Conservation (phyloP, 129 eudicot genomes). For the Deinandra increscens region DNA sequence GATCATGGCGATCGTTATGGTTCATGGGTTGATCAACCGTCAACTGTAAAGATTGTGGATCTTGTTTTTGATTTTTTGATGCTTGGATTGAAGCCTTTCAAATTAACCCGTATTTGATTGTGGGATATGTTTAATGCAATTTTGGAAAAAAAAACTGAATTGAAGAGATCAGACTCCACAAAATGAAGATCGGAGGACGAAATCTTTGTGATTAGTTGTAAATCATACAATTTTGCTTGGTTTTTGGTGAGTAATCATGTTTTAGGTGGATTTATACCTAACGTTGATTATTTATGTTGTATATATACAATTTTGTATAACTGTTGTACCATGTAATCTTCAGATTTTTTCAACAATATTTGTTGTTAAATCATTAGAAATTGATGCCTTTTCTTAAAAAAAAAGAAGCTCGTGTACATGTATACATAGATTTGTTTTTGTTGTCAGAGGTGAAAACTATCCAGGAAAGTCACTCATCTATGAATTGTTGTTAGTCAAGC, state of each 20-base stretch:
- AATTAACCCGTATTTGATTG: slow-evolving; percentile 28
- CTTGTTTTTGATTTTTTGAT: background rate
- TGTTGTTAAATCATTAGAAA: slow-evolving; percentile 1
- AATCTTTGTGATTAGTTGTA: slow-evolving; percentile 31
- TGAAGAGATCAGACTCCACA: slow-evolving; percentile 11
- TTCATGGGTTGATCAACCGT: slow-evolving; percentile 56
- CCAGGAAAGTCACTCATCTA: too few relatives aligned
- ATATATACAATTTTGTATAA: slow-evolving; percentile 17
- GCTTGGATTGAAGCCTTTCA: background rate
- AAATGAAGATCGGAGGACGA: slow-evolving; percentile 25
- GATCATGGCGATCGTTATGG: slow-evolving; percentile 62
- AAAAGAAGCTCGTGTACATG: too few relatives aligned
- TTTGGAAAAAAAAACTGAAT: background rate
- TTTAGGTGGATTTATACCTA: slow-evolving; percentile 31
- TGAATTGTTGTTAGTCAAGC: too few relatives aligned
- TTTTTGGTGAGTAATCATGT: slow-evolving; percentile 34
- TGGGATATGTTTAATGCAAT: slow-evolving; percentile 15
- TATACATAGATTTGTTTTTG: too few relatives aligned
- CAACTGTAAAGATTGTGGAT: slow-evolving; percentile 31
- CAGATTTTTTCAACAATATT: background rate
- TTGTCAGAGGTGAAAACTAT: too few relatives aligned
- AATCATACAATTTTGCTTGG: slow-evolving; percentile 36
- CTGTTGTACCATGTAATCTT: slow-evolving; percentile 20
- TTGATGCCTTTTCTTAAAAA: background rate
- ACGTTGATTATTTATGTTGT: background rate